phyloP scores from a whole-genome alignment of 2,329 filamentous ascomycete genomes.

The Pseudogymnoascus sp. region DNA sequence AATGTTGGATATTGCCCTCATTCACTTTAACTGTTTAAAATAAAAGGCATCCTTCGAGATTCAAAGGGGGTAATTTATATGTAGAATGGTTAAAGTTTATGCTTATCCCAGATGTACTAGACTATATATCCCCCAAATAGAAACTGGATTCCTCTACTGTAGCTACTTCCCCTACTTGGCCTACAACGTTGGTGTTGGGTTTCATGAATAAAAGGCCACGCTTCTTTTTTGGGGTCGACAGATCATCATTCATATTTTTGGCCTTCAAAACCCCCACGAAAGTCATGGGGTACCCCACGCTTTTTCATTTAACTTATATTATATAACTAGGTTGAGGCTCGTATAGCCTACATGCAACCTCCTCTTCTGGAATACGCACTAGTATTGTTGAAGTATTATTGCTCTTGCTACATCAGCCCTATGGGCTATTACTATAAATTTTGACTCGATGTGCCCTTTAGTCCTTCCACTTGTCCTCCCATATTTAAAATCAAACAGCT shows the following conservation, averaged over 20 bases:
- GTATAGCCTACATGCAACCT: not conserved
- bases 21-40: not conserved
- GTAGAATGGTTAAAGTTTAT: not conserved
- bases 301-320: not conserved
- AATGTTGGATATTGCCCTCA: not conserved
- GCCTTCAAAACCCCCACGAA: not conserved
- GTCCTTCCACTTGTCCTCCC: not conserved
- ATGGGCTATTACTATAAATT: not conserved
- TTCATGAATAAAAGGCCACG: not conserved
- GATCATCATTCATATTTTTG: not conserved
- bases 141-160: not conserved
- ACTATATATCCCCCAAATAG: not conserved
- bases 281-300: not conserved
- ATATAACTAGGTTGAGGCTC: not conserved
- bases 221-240: not conserved
- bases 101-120: not conserved
- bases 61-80: not conserved
- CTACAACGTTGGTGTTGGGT: too few species aligned
- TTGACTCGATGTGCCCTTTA: too few species aligned
- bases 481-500: not conserved
- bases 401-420: not conserved
- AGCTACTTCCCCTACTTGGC: too few species aligned
- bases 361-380: not conserved
- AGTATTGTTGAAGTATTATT: not conserved
- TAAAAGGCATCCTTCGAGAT: not conserved